Evolutionary conservation across 2,329 filamentous ascomycete species (phyloP).

Genomic region (Chrysoporthe deuterocubensis): DNA sequence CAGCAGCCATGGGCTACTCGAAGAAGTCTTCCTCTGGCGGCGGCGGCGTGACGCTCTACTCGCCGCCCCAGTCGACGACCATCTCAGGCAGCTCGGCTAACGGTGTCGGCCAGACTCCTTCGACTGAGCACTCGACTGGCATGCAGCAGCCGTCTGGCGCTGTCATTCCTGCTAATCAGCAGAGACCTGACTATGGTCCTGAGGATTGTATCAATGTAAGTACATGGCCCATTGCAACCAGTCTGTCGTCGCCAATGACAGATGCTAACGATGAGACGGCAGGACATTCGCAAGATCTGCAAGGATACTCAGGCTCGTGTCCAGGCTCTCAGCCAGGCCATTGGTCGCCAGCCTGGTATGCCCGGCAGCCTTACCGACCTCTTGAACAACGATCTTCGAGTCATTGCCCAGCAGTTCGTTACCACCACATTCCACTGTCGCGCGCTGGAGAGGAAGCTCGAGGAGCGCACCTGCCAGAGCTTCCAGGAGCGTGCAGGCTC

Average conservation of each 20-base stretch:
- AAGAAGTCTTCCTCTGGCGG: constrained; percentile 6
- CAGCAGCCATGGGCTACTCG: constrained; percentile 17
- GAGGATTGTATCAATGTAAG: constrained; percentile 19
- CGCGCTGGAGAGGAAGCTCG: constrained; percentile 17
- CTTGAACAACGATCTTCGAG: constrained; percentile 22
- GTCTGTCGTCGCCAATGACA: too few species aligned
- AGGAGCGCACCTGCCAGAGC: constrained; percentile 7
- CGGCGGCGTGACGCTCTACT: constrained; percentile 7
- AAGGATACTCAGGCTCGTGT: constrained; percentile 16
- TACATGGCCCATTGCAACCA: background rate
- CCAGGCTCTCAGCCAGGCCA: constrained; percentile 18
- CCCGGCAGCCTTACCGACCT: constrained; percentile 16
- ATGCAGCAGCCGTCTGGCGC: background rate
- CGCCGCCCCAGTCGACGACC: constrained; percentile 6
- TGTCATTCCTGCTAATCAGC: constrained; percentile 1
- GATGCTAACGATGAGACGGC: constrained; percentile 2
- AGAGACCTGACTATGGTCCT: background rate
- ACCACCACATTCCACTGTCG: constrained; percentile 18
- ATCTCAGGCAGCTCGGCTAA: constrained; percentile 13
- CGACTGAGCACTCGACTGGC: constrained; percentile 12
- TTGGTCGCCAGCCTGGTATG: constrained; percentile 24
- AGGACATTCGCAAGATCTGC: constrained; percentile 24
- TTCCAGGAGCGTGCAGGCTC: background rate
- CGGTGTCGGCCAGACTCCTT: constrained; percentile 11
- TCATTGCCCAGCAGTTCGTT: constrained; percentile 23